These are phyloP conservation scores for Botrytis deweyae DNA, from an alignment of 2,329 filamentous ascomycete species.

Conservation along the genomic window DNA sequence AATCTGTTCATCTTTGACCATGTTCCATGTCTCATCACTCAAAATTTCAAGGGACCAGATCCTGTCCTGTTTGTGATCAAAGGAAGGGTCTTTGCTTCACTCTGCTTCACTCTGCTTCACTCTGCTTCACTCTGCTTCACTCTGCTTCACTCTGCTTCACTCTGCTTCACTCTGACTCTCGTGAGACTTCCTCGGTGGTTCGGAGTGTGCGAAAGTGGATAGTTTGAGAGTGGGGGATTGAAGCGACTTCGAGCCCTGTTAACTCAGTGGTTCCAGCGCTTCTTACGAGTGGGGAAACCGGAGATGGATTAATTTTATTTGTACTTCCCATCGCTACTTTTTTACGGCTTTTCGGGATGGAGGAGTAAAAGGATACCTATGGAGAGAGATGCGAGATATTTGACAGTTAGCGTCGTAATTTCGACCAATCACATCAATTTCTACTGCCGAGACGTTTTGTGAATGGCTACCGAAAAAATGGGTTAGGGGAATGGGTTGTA, in stretches of 20 bases:
- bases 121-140: background rate
- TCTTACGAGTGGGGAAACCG: background rate
- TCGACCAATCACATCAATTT: background rate
- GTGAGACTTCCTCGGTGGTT: background rate
- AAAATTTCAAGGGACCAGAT: background rate
- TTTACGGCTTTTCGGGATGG: background rate
- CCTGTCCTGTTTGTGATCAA: background rate
- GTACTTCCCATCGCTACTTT: background rate
- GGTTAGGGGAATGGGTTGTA: background rate
- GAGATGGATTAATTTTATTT: conserved; percentile 5
- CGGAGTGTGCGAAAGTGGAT: background rate
- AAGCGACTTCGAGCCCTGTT: background rate
- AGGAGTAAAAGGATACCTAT: background rate
- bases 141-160: too few relatives aligned
- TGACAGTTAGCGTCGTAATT: background rate
- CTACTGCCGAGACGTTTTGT: background rate
- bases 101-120: background rate
- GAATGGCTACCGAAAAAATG: background rate
- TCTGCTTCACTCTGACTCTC: background rate
- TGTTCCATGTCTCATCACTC: background rate
- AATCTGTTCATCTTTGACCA: background rate
- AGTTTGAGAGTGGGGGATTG: background rate
- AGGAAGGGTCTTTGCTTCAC: background rate
- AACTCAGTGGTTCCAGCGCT: conserved; percentile 4
- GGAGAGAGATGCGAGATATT: background rate